Evolutionary conservation across 495 filamentous ascomycete species (phyloP), one percentile per base, ranked within the genome.

Genomic region (Xylaria curta): DNA sequence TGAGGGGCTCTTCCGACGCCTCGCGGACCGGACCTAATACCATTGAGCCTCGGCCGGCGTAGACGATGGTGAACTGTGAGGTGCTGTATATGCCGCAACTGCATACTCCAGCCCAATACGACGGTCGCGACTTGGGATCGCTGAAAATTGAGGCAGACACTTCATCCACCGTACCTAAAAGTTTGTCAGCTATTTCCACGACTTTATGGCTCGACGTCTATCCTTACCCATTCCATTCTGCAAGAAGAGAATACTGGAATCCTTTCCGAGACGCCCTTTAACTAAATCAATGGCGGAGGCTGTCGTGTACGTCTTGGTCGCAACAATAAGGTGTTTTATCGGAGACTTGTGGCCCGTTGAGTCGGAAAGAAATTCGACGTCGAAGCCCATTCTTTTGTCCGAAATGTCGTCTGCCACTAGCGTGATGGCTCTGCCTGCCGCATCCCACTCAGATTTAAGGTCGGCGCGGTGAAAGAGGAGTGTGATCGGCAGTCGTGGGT

Each of bases 201-300:
- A 24, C 33, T 40, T 33, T 3, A 26, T 62, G 21, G 36, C 38
- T 62, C 2, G 59, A 26, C 36, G 15, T 62, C 33, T 40, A 19
- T 38, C 36, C 21, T 86, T 79, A 21, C 92, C 93, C 89, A 95
- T 90, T 21, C 93, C 93, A 71, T 95, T 94, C 69, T 95, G 93
- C 10, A 94, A 76, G 38, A 97, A 89, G 19, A 92, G 78, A 28
- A 97, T 84, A 0, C 90, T 91, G 15, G 91, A 91, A 4, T 87
- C 78, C 0, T 78, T 77, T 7, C 79, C 83, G 31, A 97, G 78
- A 1, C 93, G 87, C 59, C 89, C 82, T 15, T 80, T 82, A 31
- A 95, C 79, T 3, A 80, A 73, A 9, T 79, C 62, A 4, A 96
- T 77, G 8, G 91, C 91, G 3, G 78, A 72, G 17, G 85, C 76